Conservation (phyloP, 2,329 filamentous ascomycete genomes). For the Botrytis byssoidea region DNA sequence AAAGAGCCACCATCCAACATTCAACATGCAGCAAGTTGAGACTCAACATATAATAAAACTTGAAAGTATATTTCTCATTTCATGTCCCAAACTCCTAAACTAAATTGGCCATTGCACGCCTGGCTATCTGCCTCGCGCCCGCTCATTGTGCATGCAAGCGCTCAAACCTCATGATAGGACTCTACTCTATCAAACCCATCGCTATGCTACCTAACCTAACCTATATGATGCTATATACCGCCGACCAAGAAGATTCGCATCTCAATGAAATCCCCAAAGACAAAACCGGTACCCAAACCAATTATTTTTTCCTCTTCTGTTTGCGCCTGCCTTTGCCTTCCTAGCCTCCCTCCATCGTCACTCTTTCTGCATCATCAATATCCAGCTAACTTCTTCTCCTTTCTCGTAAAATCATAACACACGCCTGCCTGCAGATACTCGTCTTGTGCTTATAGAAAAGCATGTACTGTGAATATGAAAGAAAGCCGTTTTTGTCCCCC, state of each 20-base stretch:
- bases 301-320: background rate
- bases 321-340: conserved; percentile 5
- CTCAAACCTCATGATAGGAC: background rate
- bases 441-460: background rate
- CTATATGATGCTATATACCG: background rate
- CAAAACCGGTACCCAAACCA: background rate
- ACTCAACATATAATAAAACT: background rate
- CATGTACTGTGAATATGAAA: background rate
- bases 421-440: conserved; percentile 1
- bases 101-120: background rate
- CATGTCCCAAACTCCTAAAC: background rate
- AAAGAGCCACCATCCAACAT: background rate
- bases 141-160: background rate
- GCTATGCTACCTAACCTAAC: conserved; percentile 7
- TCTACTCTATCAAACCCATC: background rate
- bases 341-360: background rate
- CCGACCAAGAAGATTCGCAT: no score
- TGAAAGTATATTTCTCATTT: background rate
- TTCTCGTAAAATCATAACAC: conserved; percentile 1
- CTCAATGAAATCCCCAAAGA: background rate
- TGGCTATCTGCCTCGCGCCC: background rate
- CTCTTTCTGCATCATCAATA: background rate
- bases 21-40: background rate
- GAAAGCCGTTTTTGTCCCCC: background rate
- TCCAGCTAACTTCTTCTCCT: background rate